These are phyloP conservation scores for Aspergillus indologenus DNA, from an alignment of 495 filamentous ascomycete species.

Conservation along the genomic window DNA sequence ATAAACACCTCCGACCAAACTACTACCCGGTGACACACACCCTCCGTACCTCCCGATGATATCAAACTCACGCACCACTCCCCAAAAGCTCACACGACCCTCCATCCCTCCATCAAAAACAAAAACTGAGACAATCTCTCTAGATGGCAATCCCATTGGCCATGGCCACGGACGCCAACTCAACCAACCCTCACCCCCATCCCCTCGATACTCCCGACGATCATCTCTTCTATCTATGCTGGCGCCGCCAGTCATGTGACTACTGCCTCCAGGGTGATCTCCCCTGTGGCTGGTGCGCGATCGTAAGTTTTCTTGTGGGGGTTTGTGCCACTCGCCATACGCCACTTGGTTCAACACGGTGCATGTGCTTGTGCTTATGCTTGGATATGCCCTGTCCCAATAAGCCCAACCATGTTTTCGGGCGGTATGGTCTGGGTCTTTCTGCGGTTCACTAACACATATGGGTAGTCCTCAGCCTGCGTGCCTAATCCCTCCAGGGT, in stretches of 20 bases:
- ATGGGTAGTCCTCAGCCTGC: constrained; percentile 52
- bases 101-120: neutral
- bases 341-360: too few relatives aligned
- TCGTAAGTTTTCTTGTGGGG: constrained; percentile 32
- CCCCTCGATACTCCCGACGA: constrained; percentile 19
- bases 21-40: neutral
- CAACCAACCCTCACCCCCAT: too few relatives aligned
- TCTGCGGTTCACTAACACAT: too few relatives aligned
- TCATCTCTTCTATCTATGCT: constrained; percentile 40
- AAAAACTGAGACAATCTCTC: neutral
- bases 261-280: constrained; percentile 36
- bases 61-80: neutral
- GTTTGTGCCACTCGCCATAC: neutral
- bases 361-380: too few relatives aligned
- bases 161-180: constrained; percentile 5
- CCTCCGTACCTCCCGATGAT: neutral
- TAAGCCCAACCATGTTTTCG: too few relatives aligned
- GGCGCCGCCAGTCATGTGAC: constrained; percentile 46
- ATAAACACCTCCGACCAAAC: neutral
- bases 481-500: constrained; percentile 43
- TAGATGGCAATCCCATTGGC: neutral
- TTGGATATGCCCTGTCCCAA: neutral
- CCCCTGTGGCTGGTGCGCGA: constrained; percentile 54
- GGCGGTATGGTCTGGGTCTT: too few relatives aligned
- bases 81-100: neutral